Conservation (phyloP, 2,329 filamentous ascomycete species). For the Colletotrichum cuscutae region DNA sequence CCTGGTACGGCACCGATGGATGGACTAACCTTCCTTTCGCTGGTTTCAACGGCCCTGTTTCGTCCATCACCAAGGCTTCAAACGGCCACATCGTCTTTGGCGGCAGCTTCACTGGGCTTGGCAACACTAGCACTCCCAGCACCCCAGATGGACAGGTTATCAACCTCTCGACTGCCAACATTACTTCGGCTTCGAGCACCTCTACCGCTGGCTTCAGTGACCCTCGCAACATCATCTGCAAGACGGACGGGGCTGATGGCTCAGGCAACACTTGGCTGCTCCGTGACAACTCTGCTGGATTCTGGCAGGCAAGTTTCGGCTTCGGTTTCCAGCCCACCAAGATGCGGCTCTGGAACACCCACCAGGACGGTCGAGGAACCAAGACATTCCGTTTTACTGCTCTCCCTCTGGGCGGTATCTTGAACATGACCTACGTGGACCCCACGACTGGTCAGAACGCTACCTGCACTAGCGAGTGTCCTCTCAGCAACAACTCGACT, state of each 20-base stretch:
- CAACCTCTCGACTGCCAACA: constrained; percentile 82
- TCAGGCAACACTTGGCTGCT: constrained; percentile 87
- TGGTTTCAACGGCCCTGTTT: constrained; percentile 93
- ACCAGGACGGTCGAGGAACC: constrained; percentile 84
- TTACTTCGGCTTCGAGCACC: constrained; percentile 74
- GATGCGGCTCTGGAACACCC: constrained; percentile 88
- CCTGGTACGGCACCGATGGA: constrained; percentile 75
- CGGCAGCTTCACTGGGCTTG: constrained; percentile 87
- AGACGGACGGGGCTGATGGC: constrained; percentile 72
- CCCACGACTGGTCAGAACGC: constrained; percentile 72
- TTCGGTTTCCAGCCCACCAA: constrained; percentile 91
- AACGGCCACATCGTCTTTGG: constrained; percentile 93
- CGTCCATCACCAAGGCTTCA: constrained; percentile 81
- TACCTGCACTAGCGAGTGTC: constrained; percentile 84
- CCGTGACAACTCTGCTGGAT: constrained; percentile 78
- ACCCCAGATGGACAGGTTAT: constrained; percentile 80
- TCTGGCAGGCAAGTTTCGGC: constrained; percentile 84
- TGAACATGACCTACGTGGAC: constrained; percentile 94
- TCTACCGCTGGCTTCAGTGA: constrained; percentile 74
- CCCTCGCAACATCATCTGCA: constrained; percentile 86
- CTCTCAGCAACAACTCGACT: constrained; percentile 77
- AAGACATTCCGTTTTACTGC: constrained; percentile 89
- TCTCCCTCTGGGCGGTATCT: constrained; percentile 87
- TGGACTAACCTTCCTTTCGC: constrained; percentile 89
- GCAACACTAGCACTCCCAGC: constrained; percentile 78